These are phyloP conservation scores for Nakaseomyces nivariensis DNA, from an alignment of 1,139 yeast species.

Conservation along the genomic window DNA sequence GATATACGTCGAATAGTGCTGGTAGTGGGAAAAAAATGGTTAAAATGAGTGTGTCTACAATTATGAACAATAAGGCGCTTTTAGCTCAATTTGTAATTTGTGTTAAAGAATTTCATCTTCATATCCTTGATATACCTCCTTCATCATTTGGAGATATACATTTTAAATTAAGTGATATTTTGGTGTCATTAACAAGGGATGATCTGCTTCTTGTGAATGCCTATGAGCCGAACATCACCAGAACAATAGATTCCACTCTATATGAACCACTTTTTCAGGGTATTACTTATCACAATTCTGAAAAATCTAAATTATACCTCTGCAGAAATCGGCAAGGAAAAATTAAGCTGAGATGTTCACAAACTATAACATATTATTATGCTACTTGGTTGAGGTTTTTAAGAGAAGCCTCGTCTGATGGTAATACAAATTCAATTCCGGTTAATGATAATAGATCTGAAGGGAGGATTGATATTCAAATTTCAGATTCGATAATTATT, in stretches of 20 bases:
- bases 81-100: neutral
- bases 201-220: slow-evolving; percentile 30
- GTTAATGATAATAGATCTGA: neutral
- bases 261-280: neutral
- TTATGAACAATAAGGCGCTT: neutral
- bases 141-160: slow-evolving; percentile 38
- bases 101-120: neutral
- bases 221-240: slow-evolving; percentile 8
- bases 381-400: slow-evolving; percentile 43
- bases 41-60: neutral
- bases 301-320: slow-evolving; percentile 16
- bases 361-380: slow-evolving; percentile 34
- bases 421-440: neutral
- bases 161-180: slow-evolving; percentile 23
- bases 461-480: slow-evolving; percentile 34
- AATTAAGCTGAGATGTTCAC: slow-evolving; percentile 30
- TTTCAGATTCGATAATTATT: slow-evolving; percentile 47
- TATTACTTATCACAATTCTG: neutral
- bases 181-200: slow-evolving; percentile 31
- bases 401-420: slow-evolving; percentile 4
- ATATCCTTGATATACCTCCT: neutral
- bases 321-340: slow-evolving; percentile 24
- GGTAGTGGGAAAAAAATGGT: neutral
- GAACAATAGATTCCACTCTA: slow-evolving; percentile 15
- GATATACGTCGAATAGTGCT: neutral